Base-by-base conservation (phyloP, 1,284 basidiomycete species). In the Microbotryomycetes sp. region DNA sequence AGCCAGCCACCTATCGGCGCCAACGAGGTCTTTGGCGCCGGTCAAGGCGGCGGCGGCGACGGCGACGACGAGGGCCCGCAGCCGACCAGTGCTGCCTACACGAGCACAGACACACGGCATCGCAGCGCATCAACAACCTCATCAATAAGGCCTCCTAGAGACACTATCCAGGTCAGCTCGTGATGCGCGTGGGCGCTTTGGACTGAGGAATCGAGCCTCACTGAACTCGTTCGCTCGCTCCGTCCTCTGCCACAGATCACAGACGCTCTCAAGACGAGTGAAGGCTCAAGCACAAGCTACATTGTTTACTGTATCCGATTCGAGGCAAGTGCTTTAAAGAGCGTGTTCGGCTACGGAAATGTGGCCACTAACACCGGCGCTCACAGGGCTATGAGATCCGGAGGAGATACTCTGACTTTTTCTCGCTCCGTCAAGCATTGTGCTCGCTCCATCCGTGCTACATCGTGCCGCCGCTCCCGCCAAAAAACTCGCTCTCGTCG, bases 401-500 rank as follows among this genome's bases (percentile, higher is more conserved):
- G 51, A 88, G 97, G 70, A 83, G 96, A 45, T 99, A 98, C 76
- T 97, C 94, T 4, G 91, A 97, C 73, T 99, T 99, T 75, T 91
- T 97, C 76, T 91, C 91, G 24, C 80, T 99, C 50, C 85, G 96
- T 57, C 81, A 84, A 58, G 88, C 83, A 59, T 82, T 99, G 51
- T 81, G 85, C 50, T 89, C 85, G 67, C 81, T 99, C 56, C 97
- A 98, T 75, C 96, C 96, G 0, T 97, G 93, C 15, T 79, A 94
- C 69, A 97, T 99, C 72, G 88, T 99, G 64, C 94, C 96, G 1
- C 96, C 96, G 41, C 96, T 99, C 64, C 96, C 96, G 1, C 92
- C 89, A 4, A 98, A 99, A 77, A 93, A 98, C 77, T 88, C 87
- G 2, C 80, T 99, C 29, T 84, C 90, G 28, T 96, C 98, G 73